Percentiles rank a stretch among this genome's conserved stretches.
These are phyloP conservation scores for Podospora bellae-mahoneyi DNA, from an alignment of 495 filamentous ascomycete species.

Conservation along the genomic window DNA sequence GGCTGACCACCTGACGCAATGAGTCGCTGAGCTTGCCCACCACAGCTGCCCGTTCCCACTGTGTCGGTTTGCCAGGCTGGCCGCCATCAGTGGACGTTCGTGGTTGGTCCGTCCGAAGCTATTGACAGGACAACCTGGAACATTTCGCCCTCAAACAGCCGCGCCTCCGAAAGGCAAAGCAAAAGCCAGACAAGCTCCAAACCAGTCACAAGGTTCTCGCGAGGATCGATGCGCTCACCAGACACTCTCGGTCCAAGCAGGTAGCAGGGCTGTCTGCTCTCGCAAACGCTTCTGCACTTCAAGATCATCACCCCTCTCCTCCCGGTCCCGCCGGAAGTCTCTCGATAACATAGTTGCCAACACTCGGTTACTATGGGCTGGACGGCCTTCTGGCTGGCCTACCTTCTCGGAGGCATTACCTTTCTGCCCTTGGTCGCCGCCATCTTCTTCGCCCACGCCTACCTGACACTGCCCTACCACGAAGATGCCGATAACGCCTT, in stretches of 20 bases:
- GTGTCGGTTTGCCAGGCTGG: conserved; percentile 6
- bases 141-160: background rate
- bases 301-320: background rate
- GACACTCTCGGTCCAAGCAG: conserved; percentile 22
- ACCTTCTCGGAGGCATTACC: conserved; percentile 86
- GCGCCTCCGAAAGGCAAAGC: background rate
- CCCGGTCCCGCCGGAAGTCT: background rate
- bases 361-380: conserved; percentile 59
- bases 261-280: conserved; percentile 26
- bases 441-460: conserved; percentile 63
- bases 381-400: conserved; percentile 66
- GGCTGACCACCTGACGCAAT: conserved; percentile 1
- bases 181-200: conserved; percentile 9
- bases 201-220: background rate
- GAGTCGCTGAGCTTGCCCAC: background rate
- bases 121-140: background rate
- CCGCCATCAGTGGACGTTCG: conserved; percentile 12
- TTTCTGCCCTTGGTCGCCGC: conserved; percentile 74
- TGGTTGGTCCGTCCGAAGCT: conserved; percentile 17
- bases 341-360: background rate
- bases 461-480: conserved; percentile 61
- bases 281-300: conserved; percentile 7
- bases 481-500: conserved; percentile 32
- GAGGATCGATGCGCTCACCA: conserved; percentile 29
- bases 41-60: conserved; percentile 8